These are phyloP conservation scores for Comarum palustre DNA, from an alignment of 306 rosid species.

Conservation along the genomic window DNA sequence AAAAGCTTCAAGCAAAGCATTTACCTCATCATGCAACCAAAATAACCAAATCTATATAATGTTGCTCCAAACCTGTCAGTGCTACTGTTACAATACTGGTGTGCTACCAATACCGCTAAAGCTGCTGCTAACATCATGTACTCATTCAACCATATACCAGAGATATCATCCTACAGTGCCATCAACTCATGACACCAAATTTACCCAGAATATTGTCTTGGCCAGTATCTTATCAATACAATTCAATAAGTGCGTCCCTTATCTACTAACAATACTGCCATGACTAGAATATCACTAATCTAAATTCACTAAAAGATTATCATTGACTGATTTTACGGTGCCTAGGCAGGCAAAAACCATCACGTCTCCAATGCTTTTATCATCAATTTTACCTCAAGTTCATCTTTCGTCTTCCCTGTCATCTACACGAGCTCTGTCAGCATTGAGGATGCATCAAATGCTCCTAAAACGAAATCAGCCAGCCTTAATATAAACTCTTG, in stretches of 20 bases:
- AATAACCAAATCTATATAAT: not conserved
- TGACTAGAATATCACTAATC: not conserved
- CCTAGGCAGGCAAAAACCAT: not conserved
- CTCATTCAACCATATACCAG: slow-evolving; percentile 1
- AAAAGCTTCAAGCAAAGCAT: not conserved
- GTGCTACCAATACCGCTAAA: not conserved
- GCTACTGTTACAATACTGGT: not conserved
- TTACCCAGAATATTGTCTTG: not conserved
- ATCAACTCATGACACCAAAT: slow-evolving; percentile 1
- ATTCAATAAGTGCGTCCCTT: not conserved
- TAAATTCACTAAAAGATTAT: not conserved
- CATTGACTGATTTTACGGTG: not conserved
- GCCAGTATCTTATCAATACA: not conserved
- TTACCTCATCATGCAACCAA: not conserved
- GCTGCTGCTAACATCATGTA: not conserved
- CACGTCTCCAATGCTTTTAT: not conserved
- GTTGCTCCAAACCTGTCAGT: not conserved
- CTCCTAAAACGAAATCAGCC: not conserved
- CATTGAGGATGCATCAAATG: not conserved
- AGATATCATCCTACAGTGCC: not conserved
- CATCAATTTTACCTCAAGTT: not conserved
- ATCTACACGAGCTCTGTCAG: not conserved
- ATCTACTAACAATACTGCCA: not conserved
- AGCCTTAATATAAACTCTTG: not conserved
- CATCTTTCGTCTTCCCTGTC: not conserved